Evolutionary conservation across 805 yeast genomes (phyloP).

Genomic region (Starmerella davenportii): DNA sequence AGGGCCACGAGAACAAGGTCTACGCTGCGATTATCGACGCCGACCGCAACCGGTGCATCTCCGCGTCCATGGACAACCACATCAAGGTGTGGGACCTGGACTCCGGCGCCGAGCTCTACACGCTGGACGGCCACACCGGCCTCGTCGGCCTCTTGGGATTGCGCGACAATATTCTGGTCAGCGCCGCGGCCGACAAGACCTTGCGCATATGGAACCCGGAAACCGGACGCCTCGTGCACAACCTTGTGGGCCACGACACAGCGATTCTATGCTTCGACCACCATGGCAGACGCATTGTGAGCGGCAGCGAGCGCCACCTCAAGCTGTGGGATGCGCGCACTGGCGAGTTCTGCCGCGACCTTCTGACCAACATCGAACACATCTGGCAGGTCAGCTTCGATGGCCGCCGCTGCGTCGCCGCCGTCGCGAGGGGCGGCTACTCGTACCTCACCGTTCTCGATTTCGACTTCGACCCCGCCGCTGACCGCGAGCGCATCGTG

Average conservation of each 20-base stretch:
- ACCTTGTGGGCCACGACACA: conserved; percentile 55
- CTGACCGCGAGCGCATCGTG: not conserved
- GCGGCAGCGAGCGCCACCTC: conserved; percentile 77
- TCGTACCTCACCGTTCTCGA: conserved; percentile 76
- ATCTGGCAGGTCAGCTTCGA: conserved; percentile 93
- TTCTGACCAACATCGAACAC: conserved; percentile 59
- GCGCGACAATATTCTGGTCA: conserved; percentile 57
- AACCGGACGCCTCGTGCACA: conserved; percentile 45
- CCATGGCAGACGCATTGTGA: conserved; percentile 63
- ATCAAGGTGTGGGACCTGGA: conserved; percentile 80
- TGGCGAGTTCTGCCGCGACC: conserved; percentile 54
- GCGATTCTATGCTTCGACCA: conserved; percentile 91
- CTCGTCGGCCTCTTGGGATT: conserved; percentile 75
- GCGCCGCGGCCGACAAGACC: conserved; percentile 92
- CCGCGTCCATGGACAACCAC: conserved; percentile 81
- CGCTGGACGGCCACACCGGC: conserved; percentile 74
- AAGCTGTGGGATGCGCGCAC: conserved; percentile 61
- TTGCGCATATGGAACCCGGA: conserved; percentile 85
- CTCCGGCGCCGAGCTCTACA: conserved; percentile 49
- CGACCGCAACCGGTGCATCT: conserved; percentile 58
- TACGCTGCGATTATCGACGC: conserved; percentile 76
- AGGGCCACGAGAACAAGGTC: conserved; percentile 75
- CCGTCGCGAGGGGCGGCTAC: conserved; percentile 54
- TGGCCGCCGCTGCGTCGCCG: conserved; percentile 70
- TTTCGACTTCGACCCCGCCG: conserved; percentile 33